Evolutionary conservation across 2,329 filamentous ascomycete genomes (phyloP).

Genomic region (Nannizzia gypsea): DNA sequence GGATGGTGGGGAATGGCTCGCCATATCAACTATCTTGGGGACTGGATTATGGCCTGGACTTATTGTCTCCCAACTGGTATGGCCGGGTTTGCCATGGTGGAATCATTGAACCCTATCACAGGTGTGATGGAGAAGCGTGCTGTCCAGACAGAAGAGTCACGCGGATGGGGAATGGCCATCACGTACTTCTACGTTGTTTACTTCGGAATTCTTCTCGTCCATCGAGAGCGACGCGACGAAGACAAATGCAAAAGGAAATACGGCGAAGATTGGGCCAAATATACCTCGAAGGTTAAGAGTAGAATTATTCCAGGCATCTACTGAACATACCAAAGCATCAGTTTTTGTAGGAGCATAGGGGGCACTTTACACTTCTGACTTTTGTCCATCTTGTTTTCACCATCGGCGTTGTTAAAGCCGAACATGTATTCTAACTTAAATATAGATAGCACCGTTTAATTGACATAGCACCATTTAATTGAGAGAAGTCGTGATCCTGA

Average conservation of each 20-base stretch:
- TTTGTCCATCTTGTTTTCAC: not conserved
- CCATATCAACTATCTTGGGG: constrained; percentile 92
- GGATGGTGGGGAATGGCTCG: constrained; percentile 91
- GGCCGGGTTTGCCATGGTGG: constrained; percentile 63
- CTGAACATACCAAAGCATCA: constrained; percentile 29
- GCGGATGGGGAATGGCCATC: constrained; percentile 73
- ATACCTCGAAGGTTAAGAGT: constrained; percentile 69
- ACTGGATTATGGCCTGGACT: constrained; percentile 89
- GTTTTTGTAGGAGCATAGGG: not conserved
- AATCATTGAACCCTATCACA: constrained; percentile 37
- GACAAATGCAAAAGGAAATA: constrained; percentile 88
- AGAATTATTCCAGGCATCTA: constrained; percentile 80
- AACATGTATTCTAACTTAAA: not conserved
- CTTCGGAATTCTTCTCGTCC: constrained; percentile 74
- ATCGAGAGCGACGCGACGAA: constrained; percentile 77
- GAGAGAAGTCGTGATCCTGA: not conserved
- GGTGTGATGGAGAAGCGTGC: constrained; percentile 58
- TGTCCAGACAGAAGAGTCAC: constrained; percentile 59
- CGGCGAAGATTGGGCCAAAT: constrained; percentile 80
- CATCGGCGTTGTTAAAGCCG: not conserved
- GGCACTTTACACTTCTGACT: not conserved
- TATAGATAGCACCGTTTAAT: not conserved
- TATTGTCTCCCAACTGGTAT: constrained; percentile 79
- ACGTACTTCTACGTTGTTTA: constrained; percentile 94
- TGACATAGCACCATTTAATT: not conserved